phyloP scores from a whole-genome alignment of 345 rosid genomes.

The Populus ilicifolia region DNA sequence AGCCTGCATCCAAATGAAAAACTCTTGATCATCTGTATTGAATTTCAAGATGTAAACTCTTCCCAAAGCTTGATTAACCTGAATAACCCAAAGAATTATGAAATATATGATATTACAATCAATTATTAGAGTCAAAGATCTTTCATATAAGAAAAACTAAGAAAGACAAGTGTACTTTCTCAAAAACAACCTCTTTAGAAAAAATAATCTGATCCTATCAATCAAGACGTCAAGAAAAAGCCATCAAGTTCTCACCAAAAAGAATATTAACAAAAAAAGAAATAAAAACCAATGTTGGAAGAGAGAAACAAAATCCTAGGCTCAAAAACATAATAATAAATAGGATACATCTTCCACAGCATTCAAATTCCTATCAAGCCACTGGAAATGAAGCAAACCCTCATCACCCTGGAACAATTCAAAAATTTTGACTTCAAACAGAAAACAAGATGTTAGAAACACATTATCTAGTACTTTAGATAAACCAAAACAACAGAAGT shows the following conservation, averaged over 20 bases:
- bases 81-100: constrained; percentile 16
- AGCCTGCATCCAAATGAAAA: constrained; percentile 97
- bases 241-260: background rate
- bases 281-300: background rate
- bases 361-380: constrained; percentile 76
- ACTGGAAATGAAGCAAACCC: constrained; percentile 87
- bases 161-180: constrained; percentile 52
- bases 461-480: background rate
- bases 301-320: background rate
- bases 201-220: constrained; percentile 86
- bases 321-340: background rate
- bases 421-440: background rate
- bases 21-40: constrained; percentile 76
- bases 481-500: background rate
- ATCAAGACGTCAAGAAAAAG: constrained; percentile 49
- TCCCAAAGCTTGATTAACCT: constrained; percentile 88
- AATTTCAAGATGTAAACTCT: constrained; percentile 89
- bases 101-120: background rate
- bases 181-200: constrained; percentile 91
- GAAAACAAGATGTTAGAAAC: background rate
- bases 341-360: constrained; percentile 88
- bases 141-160: background rate
- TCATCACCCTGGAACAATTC: constrained; percentile 63
- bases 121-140: background rate
- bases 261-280: background rate